A percentile compares a stretch with the other conserved stretches of the same genome.
These are phyloP conservation scores for Boletellus deceptivus DNA, from an alignment of 1,284 basidiomycete species.

Conservation along the genomic window DNA sequence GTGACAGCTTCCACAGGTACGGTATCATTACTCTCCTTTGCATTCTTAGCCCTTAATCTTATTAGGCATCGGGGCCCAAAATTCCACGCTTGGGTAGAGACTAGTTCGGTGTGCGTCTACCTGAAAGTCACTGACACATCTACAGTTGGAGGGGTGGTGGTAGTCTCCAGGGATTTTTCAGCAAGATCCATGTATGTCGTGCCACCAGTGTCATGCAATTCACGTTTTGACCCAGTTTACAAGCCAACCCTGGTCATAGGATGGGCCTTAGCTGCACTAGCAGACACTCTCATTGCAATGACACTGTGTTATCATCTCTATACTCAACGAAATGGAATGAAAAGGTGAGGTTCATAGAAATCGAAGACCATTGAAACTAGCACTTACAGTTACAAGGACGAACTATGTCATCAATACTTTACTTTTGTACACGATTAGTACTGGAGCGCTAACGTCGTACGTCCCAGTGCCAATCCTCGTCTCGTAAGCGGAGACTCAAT, in stretches of 20 bases:
- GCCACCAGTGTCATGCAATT: background rate
- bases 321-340: slow-evolving; percentile 7
- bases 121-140: background rate
- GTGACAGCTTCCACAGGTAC: slow-evolving; percentile 1
- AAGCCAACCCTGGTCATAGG: slow-evolving; percentile 8
- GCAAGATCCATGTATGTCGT: slow-evolving; percentile 2
- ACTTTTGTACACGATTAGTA: slow-evolving; percentile 12
- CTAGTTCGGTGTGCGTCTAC: background rate
- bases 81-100: slow-evolving; percentile 2
- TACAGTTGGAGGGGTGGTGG: slow-evolving; percentile 1
- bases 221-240: background rate
- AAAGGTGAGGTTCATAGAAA: background rate
- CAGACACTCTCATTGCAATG: slow-evolving; percentile 3
- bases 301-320: slow-evolving; percentile 12
- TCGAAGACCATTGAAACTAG: background rate
- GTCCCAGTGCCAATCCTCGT: background rate
- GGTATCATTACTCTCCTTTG: background rate
- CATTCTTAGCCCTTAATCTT: background rate
- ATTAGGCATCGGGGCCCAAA: slow-evolving; percentile 1
- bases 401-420: slow-evolving; percentile 9
- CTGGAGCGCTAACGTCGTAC: slow-evolving; percentile 12
- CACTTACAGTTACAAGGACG: background rate
- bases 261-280: slow-evolving; percentile 3
- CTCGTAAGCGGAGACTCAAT: no score
- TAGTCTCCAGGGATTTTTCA: background rate